Percentiles rank a stretch among this genome's conserved stretches.
phyloP scores from a whole-genome alignment of 768 basidiomycete genomes.

The Lyophyllum atratum region DNA sequence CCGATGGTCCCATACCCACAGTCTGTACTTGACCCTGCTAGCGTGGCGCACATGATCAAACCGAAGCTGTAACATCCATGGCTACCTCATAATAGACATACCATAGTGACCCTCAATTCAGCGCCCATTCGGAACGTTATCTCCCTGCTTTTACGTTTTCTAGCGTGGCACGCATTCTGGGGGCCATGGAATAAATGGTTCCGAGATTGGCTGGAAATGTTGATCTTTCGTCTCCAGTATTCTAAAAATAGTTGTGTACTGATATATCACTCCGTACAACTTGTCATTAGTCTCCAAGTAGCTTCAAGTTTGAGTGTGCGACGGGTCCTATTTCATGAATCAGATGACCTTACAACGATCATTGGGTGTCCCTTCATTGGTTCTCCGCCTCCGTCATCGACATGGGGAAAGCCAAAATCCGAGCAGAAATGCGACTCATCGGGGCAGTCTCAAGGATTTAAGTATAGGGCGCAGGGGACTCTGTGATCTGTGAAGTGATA shows the following conservation, averaged over 20 bases:
- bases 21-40: conserved; percentile 59
- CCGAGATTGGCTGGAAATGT: neutral
- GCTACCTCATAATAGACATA: conserved; percentile 3
- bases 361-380: neutral
- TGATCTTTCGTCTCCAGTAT: neutral
- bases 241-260: neutral
- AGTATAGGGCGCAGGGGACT: too few species aligned
- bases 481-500: too few species aligned
- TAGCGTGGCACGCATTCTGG: neutral
- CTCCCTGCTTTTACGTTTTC: neutral
- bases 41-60: conserved; percentile 52
- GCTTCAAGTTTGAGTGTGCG: too few species aligned
- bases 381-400: neutral
- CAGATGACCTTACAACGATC: neutral
- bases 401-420: neutral
- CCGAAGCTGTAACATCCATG: conserved; percentile 36
- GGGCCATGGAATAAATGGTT: neutral
- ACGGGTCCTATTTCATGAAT: neutral
- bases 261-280: too few species aligned
- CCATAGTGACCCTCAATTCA: neutral
- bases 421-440: neutral
- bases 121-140: neutral
- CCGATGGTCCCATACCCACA: conserved; percentile 61
- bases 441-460: neutral
- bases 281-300: too few species aligned